Evolutionary conservation across 2,329 filamentous ascomycete species (phyloP), one percentile per base, ranked within the genome.

Genomic region (Neopestalotiopsis sp.): DNA sequence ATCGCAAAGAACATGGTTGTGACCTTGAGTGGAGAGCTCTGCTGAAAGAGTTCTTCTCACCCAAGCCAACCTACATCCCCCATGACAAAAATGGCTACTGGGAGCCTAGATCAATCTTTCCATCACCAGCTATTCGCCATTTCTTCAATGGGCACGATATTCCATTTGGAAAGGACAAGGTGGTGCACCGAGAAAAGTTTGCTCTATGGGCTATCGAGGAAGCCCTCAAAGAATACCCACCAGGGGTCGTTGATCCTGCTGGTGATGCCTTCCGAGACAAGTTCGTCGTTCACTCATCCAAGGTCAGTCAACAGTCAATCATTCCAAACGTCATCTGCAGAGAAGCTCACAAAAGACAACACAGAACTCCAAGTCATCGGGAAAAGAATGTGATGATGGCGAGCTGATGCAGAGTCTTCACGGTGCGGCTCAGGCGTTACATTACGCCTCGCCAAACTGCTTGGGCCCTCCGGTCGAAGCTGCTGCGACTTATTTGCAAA

Each of bases 401-500:
- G 73, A 73, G n/a, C 32, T 69, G 2, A 20, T 67, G 2, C 73
- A 74, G 56, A 70, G 67, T 1, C 49, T 76, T 12, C 59, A 70
- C n/a, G 38, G 71, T 0, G 71, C 73, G 9, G 73, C 73, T 3
- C 72, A 77, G 60, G 65, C 72, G 6, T 45, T 78, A n/a, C 69
- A 75, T 4, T 66, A 74, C 1, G 74, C 75, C 13, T 74, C 75
- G 13, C 72, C 73, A 0, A 74, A 75, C 42, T 71, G 75, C 52
- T 70, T 76, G 3, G 76, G 75, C 0, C 76, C 75, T 9, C 76
- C 76, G 2, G 67, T 77, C 20, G 56, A 73, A 17, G 68, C 75
- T 0, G 75, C 72, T 34, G 71, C 65, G 1, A 45, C 14, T 9
- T 78, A 78, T 68, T 67, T 78, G 3, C 71, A 38, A 28, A 74